A percentile compares a stretch with the other conserved stretches of the same genome.
phyloP scores from a whole-genome alignment of 2,329 filamentous ascomycete species.

The Pseudogymnoascus sp. region DNA sequence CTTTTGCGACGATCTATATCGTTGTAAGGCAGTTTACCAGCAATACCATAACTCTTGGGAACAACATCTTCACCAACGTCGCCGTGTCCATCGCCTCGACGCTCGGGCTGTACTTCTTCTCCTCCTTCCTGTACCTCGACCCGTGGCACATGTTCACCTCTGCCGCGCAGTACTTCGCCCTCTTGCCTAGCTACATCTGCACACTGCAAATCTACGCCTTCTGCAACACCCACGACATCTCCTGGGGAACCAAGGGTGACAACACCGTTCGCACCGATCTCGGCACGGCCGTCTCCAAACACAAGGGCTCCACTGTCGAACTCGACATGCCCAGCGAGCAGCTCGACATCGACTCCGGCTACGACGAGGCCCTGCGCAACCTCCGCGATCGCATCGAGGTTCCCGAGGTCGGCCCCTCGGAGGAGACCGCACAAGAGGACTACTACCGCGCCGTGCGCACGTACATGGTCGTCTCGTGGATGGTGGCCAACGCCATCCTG shows the following conservation, averaged over 20 bases:
- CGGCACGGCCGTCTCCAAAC: constrained; percentile 71
- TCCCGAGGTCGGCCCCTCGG: constrained; percentile 48
- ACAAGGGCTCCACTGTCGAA: constrained; percentile 68
- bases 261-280: constrained; percentile 91
- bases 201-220: constrained; percentile 97
- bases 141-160: constrained; percentile 99
- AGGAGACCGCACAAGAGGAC: constrained; percentile 87
- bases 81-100: constrained; percentile 86
- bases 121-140: constrained; percentile 93
- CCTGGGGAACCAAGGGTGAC: constrained; percentile 98
- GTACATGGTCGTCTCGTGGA: constrained; percentile 96
- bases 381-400: constrained; percentile 89
- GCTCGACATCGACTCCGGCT: constrained; percentile 94
- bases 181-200: constrained; percentile 90
- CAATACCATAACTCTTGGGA: constrained; percentile 52
- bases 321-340: constrained; percentile 97
- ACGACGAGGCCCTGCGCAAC: constrained; percentile 93
- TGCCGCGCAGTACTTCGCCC: constrained; percentile 80
- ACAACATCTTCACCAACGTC: constrained; percentile 91
- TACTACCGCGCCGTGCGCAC: constrained; percentile 97
- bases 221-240: constrained; percentile 98
- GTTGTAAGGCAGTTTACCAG: constrained; percentile 66
- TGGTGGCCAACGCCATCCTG: constrained; percentile 82
- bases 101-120: constrained; percentile 87
- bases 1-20: constrained; percentile 82